Evolutionary conservation across 768 basidiomycete genomes (phyloP).

Genomic region (Termitomyces sp.): DNA sequence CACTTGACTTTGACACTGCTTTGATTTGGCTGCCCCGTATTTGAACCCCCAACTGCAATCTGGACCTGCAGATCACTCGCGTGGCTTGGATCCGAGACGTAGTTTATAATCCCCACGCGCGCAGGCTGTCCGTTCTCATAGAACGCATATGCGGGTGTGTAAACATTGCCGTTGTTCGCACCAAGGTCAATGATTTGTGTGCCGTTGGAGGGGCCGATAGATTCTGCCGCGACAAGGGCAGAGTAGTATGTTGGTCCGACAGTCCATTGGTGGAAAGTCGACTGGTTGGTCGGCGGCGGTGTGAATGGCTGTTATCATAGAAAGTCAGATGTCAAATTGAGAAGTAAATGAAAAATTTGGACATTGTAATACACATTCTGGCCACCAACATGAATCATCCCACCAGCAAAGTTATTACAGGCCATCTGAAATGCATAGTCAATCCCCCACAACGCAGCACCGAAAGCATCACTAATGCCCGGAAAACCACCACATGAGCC

Average conservation of each 20-base stretch:
- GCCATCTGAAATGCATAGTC: constrained; percentile 61
- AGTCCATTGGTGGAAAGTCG: constrained; percentile 64
- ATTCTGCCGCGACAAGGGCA: constrained; percentile 64
- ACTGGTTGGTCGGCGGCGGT: constrained; percentile 51
- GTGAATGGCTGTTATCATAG: constrained; percentile 45
- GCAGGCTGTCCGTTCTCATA: constrained; percentile 63
- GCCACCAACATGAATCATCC: constrained; percentile 54
- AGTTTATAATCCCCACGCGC: constrained; percentile 71
- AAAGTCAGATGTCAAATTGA: constrained; percentile 24
- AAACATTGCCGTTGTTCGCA: constrained; percentile 44
- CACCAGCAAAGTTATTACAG: constrained; percentile 45
- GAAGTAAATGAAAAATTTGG: constrained; percentile 29
- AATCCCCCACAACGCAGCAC: constrained; percentile 58
- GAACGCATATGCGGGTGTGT: constrained; percentile 65
- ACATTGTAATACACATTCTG: constrained; percentile 65
- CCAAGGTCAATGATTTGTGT: constrained; percentile 64
- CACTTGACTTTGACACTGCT: constrained; percentile 54
- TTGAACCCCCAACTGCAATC: constrained; percentile 42
- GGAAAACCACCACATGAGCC: constrained; percentile 67
- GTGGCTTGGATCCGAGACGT: constrained; percentile 54
- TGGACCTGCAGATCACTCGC: constrained; percentile 48
- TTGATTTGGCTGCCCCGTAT: constrained; percentile 29
- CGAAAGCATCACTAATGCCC: constrained; percentile 58
- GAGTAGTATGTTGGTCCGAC: constrained; percentile 76
- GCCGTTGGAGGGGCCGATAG: constrained; percentile 53